Conservation (phyloP, 2,329 filamentous ascomycete species). For the Sporothrix schenckii region DNA sequence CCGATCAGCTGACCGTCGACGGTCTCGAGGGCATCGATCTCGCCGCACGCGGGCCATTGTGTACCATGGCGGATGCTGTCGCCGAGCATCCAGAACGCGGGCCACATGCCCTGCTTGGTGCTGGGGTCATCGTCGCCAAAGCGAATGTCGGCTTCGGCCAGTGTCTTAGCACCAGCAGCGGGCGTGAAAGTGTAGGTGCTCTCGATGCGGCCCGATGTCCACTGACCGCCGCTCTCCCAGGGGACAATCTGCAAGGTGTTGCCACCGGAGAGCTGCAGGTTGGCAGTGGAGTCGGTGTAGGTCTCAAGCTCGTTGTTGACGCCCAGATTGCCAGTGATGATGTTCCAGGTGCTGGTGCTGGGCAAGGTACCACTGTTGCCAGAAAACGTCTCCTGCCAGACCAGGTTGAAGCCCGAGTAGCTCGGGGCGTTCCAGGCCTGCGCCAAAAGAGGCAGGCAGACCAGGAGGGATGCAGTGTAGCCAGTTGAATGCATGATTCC, state of each 20-base stretch:
- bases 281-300: slow-evolving; percentile 50
- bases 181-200: slow-evolving; percentile 52
- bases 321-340: slow-evolving; percentile 48
- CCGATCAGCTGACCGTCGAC: slow-evolving; percentile 51
- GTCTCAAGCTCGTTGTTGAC: slow-evolving; percentile 55
- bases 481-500: slow-evolving; percentile 25
- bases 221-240: slow-evolving; percentile 42
- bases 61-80: slow-evolving; percentile 50
- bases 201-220: slow-evolving; percentile 59
- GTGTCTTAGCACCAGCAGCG: slow-evolving; percentile 47
- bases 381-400: slow-evolving; percentile 53
- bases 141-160: slow-evolving; percentile 50
- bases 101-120: slow-evolving; percentile 58
- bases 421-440: slow-evolving; percentile 46
- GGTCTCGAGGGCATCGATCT: slow-evolving; percentile 59
- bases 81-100: slow-evolving; percentile 59
- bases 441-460: slow-evolving; percentile 39
- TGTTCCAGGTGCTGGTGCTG: slow-evolving; percentile 51
- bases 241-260: slow-evolving; percentile 57
- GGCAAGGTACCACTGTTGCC: slow-evolving; percentile 47
- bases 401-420: slow-evolving; percentile 47
- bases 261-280: slow-evolving; percentile 56
- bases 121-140: slow-evolving; percentile 46
- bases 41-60: slow-evolving; percentile 54
- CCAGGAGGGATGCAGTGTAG: slow-evolving; percentile 34